Conservation (phyloP, 306 rosid species). For the Quercus suber region DNA sequence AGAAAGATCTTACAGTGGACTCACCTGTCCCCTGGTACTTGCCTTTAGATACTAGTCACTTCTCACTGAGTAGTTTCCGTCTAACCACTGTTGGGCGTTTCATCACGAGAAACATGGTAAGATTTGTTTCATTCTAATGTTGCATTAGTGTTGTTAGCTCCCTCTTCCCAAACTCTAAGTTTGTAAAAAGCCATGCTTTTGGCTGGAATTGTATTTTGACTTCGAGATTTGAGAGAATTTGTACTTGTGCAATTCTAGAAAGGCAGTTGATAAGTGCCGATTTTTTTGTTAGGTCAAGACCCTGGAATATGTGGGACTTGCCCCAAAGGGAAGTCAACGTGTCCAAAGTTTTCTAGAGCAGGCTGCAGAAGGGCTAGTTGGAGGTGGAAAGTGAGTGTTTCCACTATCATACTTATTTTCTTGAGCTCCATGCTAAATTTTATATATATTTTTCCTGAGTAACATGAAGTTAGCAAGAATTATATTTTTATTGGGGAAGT, state of each 20-base stretch:
- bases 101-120: constrained; percentile 83
- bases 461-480: neutral
- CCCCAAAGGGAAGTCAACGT: constrained; percentile 91
- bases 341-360: constrained; percentile 89
- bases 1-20: constrained; percentile 67
- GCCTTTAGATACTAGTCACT: constrained; percentile 85
- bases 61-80: constrained; percentile 92
- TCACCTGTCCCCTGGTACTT: constrained; percentile 88
- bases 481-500: neutral
- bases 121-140: constrained; percentile 10
- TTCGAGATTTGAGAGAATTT: neutral
- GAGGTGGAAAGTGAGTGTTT: constrained; percentile 94
- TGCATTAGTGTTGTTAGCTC: neutral
- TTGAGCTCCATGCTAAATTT: neutral
- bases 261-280: constrained; percentile 8
- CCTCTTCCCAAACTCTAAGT: neutral
- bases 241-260: neutral
- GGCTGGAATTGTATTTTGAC: neutral
- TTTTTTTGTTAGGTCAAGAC: constrained; percentile 59
- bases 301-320: constrained; percentile 69
- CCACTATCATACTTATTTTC: neutral
- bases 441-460: neutral
- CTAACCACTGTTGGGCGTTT: constrained; percentile 75
- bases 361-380: constrained; percentile 93
- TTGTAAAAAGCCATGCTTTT: neutral